Base-by-base conservation (phyloP, 768 basidiomycete species). In the Tephrocybe rancida region DNA sequence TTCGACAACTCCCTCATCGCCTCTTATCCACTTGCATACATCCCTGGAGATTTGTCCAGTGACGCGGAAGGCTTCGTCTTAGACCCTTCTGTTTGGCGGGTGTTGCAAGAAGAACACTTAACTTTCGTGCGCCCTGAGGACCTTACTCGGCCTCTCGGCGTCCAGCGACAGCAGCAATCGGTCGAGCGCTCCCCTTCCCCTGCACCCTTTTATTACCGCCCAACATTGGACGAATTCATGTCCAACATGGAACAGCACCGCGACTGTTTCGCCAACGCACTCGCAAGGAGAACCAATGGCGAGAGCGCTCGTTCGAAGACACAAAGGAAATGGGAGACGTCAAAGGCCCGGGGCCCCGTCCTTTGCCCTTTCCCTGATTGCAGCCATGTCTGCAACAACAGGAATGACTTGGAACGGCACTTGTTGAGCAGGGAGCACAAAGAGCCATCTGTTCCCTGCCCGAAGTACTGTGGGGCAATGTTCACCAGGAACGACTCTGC, bases 401-500 rank as follows among this genome's bases (percentile, higher is more conserved):
- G 25, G 19, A 29, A 43, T 4, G 57, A 61, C 30, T 25, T 61
- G 38, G 29, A 47, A 14, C 52, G 57, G 5, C 60, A 61, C 27
- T 44, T 54, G 19, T 52, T 22, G 16, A 46, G 42, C 41, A 47
- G 21, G 4, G 46, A 53, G 13, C 60, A 59, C 44, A 27, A 52
- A 24, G 24, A 24, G 1, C 57, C 60, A 8, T 50, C 54, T 16
- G 19, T 61, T 27, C 49, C 50, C 11, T 61, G 60, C 26, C 55
- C 52, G 2, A 50, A 35, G 14, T 22, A 35, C 6, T 61, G 60
- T 18, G 60, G 60, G 7, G 29, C 29, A 8, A 43, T 49, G 37
- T 61, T 56, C 30, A 56, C 52, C 5, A 56, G 57, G 32, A 27
- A 30, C 16, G 60, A 61, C 35, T 56, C 57, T 43, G 57, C 57